Evolutionary conservation across 495 filamentous ascomycete genomes (phyloP).

Genomic region (Neurospora sp.): DNA sequence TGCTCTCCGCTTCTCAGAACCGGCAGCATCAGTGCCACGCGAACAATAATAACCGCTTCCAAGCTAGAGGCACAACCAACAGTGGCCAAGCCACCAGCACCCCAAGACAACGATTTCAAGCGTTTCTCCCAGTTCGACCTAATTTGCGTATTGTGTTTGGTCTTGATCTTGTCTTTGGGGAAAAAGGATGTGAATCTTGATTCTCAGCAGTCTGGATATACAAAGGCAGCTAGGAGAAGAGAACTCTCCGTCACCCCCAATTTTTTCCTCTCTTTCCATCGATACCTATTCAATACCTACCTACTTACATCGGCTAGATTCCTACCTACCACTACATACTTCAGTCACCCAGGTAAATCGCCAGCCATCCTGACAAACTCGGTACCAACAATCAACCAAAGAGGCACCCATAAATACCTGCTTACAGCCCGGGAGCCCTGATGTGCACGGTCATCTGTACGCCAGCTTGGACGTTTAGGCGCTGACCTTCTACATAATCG

Average conservation of each 20-base stretch:
- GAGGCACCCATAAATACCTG: neutral
- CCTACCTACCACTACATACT: neutral
- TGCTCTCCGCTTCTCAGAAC: neutral
- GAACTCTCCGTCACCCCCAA: neutral
- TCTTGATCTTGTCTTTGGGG: no score
- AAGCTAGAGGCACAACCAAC: neutral
- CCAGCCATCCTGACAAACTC: neutral
- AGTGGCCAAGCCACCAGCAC: neutral
- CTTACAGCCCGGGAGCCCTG: neutral
- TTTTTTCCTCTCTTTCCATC: neutral
- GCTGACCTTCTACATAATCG: neutral
- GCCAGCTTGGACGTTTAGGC: neutral
- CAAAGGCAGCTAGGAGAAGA: neutral
- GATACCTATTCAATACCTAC: neutral
- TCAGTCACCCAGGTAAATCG: neutral
- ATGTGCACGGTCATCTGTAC: neutral
- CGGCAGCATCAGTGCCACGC: neutral
- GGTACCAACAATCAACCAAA: neutral
- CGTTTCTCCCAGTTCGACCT: slow-evolving; percentile 41
- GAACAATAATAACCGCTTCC: neutral
- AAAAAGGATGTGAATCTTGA: no score
- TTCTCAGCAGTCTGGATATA: neutral
- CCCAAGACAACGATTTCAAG: slow-evolving; percentile 5
- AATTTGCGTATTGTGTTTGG: neutral
- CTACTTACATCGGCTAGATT: neutral